Evolutionary conservation across 257 asterid genomes (phyloP).

Genomic region (Capsicum chinense): DNA sequence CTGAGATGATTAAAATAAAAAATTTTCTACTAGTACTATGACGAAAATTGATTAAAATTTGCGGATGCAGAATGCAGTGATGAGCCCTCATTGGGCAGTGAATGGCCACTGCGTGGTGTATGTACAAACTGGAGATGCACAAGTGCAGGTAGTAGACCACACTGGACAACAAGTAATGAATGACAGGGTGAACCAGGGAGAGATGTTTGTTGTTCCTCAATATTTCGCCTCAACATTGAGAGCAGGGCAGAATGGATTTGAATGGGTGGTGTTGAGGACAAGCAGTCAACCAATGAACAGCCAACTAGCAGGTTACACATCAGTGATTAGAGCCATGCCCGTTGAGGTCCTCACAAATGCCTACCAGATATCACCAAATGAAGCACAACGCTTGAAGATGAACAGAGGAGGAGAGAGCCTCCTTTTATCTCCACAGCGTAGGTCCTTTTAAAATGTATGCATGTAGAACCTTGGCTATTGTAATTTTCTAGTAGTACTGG

Average conservation of each 20-base stretch:
- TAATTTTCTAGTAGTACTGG: not conserved
- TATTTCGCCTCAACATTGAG: slow-evolving; percentile 46
- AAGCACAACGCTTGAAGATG: slow-evolving; percentile 58
- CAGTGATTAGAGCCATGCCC: slow-evolving; percentile 71
- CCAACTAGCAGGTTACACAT: slow-evolving; percentile 68
- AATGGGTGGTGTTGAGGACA: slow-evolving; percentile 69
- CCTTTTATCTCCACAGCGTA: slow-evolving; percentile 50
- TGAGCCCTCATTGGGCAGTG: slow-evolving; percentile 62
- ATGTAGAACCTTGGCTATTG: not conserved
- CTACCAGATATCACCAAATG: slow-evolving; percentile 55
- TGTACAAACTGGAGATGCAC: slow-evolving; percentile 68
- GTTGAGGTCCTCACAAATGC: slow-evolving; percentile 59
- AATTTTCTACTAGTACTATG: not conserved
- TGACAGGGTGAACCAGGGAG: slow-evolving; percentile 60
- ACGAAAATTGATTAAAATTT: not conserved
- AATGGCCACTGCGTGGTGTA: slow-evolving; percentile 61
- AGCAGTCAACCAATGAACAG: slow-evolving; percentile 56
- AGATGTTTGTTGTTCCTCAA: slow-evolving; percentile 79
- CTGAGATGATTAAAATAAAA: not conserved
- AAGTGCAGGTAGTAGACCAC: slow-evolving; percentile 54
- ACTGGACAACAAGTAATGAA: slow-evolving; percentile 58
- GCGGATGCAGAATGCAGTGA: slow-evolving; percentile 51
- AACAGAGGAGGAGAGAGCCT: slow-evolving; percentile 63
- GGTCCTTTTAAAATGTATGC: slow-evolving; percentile 11
- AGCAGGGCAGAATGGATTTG: slow-evolving; percentile 59